A percentile compares a stretch with the other conserved stretches of the same genome.
These are phyloP conservation scores for Alnus rubra DNA, from an alignment of 306 rosid species.

Conservation along the genomic window DNA sequence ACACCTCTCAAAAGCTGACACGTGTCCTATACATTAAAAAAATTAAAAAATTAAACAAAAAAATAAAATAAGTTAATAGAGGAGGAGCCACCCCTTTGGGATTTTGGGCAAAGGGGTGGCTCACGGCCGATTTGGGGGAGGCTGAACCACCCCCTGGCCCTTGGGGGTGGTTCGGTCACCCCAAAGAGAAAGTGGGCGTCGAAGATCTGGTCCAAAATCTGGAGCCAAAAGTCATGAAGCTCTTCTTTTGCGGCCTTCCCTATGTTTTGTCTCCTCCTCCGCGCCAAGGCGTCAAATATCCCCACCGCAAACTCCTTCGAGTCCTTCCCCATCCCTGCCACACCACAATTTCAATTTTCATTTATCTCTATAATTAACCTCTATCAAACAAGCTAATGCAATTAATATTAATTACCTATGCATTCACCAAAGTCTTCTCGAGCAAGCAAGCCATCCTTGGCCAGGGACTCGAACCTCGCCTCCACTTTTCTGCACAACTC, in stretches of 20 bases:
- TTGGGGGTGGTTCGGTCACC: too few species aligned
- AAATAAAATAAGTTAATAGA: too few species aligned
- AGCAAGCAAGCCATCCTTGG: constrained; percentile 57
- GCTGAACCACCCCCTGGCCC: too few species aligned
- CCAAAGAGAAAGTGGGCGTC: constrained; percentile 99
- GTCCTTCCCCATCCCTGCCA: constrained; percentile 72
- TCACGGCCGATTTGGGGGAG: too few species aligned
- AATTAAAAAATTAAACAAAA: too few species aligned
- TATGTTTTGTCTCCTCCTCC: constrained; percentile 58
- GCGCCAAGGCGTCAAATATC: constrained; percentile 73
- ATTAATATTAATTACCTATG: constrained; percentile 64
- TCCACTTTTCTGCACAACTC: constrained; percentile 69
- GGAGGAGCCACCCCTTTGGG: too few species aligned
- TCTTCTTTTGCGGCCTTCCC: constrained; percentile 59
- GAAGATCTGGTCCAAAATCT: constrained; percentile 85
- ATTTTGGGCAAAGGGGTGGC: too few species aligned
- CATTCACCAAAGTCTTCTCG: constrained; percentile 86
- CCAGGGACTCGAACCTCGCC: constrained; percentile 55
- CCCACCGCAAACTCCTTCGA: constrained; percentile 92
- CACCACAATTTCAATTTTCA: background rate
- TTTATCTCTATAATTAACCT: background rate
- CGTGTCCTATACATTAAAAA: too few species aligned
- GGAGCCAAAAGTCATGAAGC: constrained; percentile 76
- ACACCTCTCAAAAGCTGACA: too few species aligned
- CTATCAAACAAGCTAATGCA: constrained; percentile 13